Conservation (phyloP, 2,329 filamentous ascomycete genomes). For the Sclerotinia nivalis region DNA sequence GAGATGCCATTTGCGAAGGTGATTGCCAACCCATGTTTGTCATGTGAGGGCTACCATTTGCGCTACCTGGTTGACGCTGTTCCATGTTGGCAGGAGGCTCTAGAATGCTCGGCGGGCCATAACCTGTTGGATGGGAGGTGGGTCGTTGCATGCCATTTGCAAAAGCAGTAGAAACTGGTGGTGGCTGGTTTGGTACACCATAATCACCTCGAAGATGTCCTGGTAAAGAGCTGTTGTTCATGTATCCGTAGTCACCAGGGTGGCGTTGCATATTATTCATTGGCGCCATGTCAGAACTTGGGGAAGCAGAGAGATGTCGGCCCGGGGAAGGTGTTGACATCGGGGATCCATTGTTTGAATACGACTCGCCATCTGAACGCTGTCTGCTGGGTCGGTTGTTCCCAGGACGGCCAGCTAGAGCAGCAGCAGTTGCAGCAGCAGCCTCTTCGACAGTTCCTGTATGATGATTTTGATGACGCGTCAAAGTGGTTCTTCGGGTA, state of each 20-base stretch:
- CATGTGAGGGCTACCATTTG: slow-evolving; percentile 86
- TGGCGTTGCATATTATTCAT: slow-evolving; percentile 60
- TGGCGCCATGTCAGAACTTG: slow-evolving; percentile 70
- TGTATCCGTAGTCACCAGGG: slow-evolving; percentile 67
- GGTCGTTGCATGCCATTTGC: slow-evolving; percentile 55
- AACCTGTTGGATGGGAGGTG: slow-evolving; percentile 82
- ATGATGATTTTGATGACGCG: slow-evolving; percentile 93
- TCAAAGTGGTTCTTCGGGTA: slow-evolving; percentile 90
- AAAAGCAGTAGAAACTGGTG: slow-evolving; percentile 59
- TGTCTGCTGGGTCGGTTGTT: slow-evolving; percentile 49
- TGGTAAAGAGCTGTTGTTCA: slow-evolving; percentile 77
- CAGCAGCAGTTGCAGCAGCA: slow-evolving; percentile 83
- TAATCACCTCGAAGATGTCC: slow-evolving; percentile 74
- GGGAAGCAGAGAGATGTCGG: slow-evolving; percentile 78
- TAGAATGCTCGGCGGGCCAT: slow-evolving; percentile 69
- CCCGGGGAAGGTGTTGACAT: slow-evolving; percentile 79
- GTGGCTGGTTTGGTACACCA: slow-evolving; percentile 54
- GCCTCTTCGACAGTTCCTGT: slow-evolving; percentile 94
- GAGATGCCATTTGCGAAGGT: slow-evolving; percentile 67
- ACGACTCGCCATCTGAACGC: slow-evolving; percentile 69
- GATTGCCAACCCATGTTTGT: slow-evolving; percentile 74
- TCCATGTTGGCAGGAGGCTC: slow-evolving; percentile 80
- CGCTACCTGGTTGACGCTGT: slow-evolving; percentile 64
- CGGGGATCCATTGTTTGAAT: slow-evolving; percentile 71
- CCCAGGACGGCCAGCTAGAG: slow-evolving; percentile 59